Evolutionary conservation across 192 early-diverging fungal species (phyloP).

Genomic region (Entomortierella chlamydospora): DNA sequence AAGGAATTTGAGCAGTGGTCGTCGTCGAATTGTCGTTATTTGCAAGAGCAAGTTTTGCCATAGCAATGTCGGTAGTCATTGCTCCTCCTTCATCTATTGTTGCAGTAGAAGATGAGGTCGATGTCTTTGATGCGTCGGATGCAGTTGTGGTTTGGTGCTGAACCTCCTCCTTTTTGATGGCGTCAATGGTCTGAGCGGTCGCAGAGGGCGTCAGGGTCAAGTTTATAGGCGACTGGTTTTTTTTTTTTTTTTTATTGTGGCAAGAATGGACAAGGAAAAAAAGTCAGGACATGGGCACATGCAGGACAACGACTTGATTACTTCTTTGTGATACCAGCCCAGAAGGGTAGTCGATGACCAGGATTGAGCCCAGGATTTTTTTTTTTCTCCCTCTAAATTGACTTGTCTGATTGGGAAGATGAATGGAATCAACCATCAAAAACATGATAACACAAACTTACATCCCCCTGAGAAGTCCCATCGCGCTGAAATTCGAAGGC

Average conservation of each 20-base stretch:
- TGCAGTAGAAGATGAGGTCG: slow-evolving; percentile 3
- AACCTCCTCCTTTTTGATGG: slow-evolving; percentile 1
- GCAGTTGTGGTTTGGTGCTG: slow-evolving; percentile 6
- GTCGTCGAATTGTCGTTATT: background rate
- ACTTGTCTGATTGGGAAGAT: background rate
- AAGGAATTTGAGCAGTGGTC: background rate
- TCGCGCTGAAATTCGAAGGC: slow-evolving; percentile 17
- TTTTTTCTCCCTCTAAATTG: background rate
- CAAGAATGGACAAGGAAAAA: slow-evolving; percentile 1
- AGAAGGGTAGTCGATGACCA: background rate
- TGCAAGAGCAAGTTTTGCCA: slow-evolving; percentile 9
- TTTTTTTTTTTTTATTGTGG: background rate
- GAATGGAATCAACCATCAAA: too few species aligned
- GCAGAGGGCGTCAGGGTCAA: slow-evolving; percentile 25
- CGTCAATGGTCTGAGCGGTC: slow-evolving; percentile 6
- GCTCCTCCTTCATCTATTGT: background rate
- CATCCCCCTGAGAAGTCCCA: background rate
- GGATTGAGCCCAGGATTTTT: slow-evolving; percentile 21
- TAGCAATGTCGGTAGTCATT: slow-evolving; percentile 23
- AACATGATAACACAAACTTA: background rate
- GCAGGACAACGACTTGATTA: background rate
- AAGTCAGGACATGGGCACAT: background rate
- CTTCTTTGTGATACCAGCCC: too few species aligned
- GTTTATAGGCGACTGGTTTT: slow-evolving; percentile 6
- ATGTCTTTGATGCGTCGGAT: slow-evolving; percentile 18